Evolutionary conservation across 176 grass and related monocot species (phyloP), one percentile per base, ranked within the genome.

Genomic region (Cocos nucifera): DNA sequence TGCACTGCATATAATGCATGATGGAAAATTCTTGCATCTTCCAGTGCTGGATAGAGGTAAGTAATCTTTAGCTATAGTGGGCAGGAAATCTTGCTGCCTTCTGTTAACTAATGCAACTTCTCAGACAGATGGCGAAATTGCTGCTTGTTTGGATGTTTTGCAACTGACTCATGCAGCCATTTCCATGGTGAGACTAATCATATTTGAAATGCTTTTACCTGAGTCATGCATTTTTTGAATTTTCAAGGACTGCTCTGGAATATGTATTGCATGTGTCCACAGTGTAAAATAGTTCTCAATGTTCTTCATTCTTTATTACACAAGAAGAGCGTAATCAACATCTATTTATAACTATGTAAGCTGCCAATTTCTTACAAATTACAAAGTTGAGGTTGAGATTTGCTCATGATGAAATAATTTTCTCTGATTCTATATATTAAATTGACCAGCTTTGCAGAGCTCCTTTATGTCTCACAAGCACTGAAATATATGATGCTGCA

Each of bases 11-110:
- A 86, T 88, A 70, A 82, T 98, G 93, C 93, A 92, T 22, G 84
- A 98, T 74, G 84, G 93, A 19, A 98, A 98, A 70, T 89, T 89
- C 79, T 83, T 98, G 76, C 93, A 98, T 78, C 75, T 98, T 80
- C 93, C 93, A 20, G 93, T 98, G 61, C 54, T 88, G 22, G 88
- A 81, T 64, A 72, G 70, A 92, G 87, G 93, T 98, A 76, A 21
- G 25, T 54, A 78, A 29, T 54, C 2, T 12, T 35, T 10, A 6
- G 23, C 7, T 44, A 44, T 10, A 44, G 35, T 12, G 8, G 8
- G 9, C 35, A 44, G 35, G 35, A 44, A 44, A 44, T 44, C 35
- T 44, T 8, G 1, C 14, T 44, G 35, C 6, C 61, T 71, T 49
- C 65, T 54, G 20, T 75, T 70, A 49, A 26, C 59, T 70, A 6